These are phyloP conservation scores for Discostella pseudostelligera DNA, from an alignment of 108 stramenopile genomes.

Conservation along the genomic window DNA sequence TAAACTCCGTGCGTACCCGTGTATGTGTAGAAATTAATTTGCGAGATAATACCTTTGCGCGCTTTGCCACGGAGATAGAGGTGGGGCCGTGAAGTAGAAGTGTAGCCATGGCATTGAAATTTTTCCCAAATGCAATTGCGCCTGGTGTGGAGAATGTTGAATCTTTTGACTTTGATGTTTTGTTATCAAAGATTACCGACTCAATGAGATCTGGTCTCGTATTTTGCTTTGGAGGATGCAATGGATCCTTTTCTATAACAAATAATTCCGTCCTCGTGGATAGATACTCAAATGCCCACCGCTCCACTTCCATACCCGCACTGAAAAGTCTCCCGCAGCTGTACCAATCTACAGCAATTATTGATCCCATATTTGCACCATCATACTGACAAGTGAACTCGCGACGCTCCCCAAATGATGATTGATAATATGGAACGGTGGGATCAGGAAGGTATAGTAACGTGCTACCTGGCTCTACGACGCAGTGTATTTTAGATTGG, in stretches of 20 bases:
- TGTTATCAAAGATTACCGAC: conserved; percentile 35
- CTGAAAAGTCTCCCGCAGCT: conserved; percentile 29
- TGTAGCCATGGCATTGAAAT: conserved; percentile 40
- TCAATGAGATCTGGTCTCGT: conserved; percentile 25
- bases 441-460: conserved; percentile 44
- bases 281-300: conserved; percentile 46
- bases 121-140: conserved; percentile 25
- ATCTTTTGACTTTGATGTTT: not conserved
- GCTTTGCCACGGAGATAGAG: conserved; percentile 25
- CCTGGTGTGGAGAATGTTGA: conserved; percentile 13
- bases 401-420: conserved; percentile 39
- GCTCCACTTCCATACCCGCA: conserved; percentile 39
- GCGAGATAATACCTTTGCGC: conserved; percentile 20
- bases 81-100: conserved; percentile 41
- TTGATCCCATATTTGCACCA: conserved; percentile 19
- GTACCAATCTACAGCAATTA: conserved; percentile 47
- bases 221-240: not conserved
- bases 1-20: conserved; percentile 16
- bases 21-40: conserved; percentile 20
- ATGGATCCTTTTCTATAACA: conserved; percentile 19
- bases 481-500: conserved; percentile 30
- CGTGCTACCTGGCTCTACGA: conserved; percentile 32
- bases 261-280: conserved; percentile 37
- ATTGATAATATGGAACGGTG: conserved; percentile 38
- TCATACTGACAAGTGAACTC: conserved; percentile 25